These are phyloP conservation scores for Ambispora gerdemannii DNA, from an alignment of 192 early-diverging fungal species.

Conservation along the genomic window DNA sequence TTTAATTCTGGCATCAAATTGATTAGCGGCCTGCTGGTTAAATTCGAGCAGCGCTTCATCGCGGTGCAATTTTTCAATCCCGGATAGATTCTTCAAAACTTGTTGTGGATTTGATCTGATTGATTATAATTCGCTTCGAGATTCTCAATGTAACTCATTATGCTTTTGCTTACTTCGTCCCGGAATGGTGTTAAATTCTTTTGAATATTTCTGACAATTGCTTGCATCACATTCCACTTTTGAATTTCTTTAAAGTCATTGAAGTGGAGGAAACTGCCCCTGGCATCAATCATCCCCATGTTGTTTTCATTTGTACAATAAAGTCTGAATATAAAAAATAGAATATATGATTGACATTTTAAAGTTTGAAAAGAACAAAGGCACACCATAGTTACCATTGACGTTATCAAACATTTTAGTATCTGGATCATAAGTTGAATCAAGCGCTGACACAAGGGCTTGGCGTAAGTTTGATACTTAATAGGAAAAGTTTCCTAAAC, in stretches of 20 bases:
- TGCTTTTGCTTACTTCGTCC: not conserved
- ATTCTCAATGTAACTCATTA: not conserved
- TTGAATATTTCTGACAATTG: not conserved
- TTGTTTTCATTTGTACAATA: not conserved
- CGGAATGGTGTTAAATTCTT: not conserved
- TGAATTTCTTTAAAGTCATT: slow-evolving; percentile 1
- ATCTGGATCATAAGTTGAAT: not conserved
- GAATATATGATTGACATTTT: not conserved
- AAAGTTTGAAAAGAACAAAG: not conserved
- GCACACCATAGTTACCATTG: not conserved
- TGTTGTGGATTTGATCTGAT: not conserved
- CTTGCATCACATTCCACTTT: not conserved
- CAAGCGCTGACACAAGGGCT: not conserved
- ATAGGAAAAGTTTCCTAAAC: not conserved
- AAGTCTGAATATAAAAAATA: not conserved
- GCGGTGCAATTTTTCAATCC: not conserved
- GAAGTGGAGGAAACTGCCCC: slow-evolving; percentile 9
- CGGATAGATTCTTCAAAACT: not conserved
- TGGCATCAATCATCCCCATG: not conserved
- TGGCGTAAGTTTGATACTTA: not conserved
- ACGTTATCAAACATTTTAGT: not conserved
- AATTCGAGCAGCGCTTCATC: not conserved
- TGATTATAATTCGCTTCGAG: not conserved
- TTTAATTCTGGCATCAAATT: not conserved
- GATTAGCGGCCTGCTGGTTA: not conserved